phyloP scores from a whole-genome alignment of 1,139 yeast genomes.

The Sugiyamaella novakii region DNA sequence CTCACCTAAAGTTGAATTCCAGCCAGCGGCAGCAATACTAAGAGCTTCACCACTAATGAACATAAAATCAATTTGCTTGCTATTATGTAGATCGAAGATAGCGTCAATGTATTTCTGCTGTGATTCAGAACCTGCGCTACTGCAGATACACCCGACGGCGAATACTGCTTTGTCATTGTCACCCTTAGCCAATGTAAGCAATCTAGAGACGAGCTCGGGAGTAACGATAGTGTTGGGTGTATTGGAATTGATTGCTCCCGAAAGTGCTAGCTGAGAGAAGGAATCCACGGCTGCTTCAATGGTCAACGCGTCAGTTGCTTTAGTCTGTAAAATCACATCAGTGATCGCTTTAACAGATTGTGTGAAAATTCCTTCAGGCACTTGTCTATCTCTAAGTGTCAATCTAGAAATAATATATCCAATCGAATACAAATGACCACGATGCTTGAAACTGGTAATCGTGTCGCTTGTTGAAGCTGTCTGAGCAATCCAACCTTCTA shows the following conservation, averaged over 20 bases:
- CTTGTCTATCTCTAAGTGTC: conserved; percentile 21
- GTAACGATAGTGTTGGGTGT: conserved; percentile 18
- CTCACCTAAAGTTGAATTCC: conserved; percentile 63
- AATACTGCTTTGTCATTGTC: conserved; percentile 63
- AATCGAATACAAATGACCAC: conserved; percentile 44
- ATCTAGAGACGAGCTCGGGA: conserved; percentile 37
- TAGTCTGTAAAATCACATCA: conserved; percentile 20
- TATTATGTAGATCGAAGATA: conserved; percentile 60
- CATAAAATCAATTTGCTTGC: conserved; percentile 72
- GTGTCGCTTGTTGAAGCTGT: conserved; percentile 8
- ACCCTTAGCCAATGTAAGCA: conserved; percentile 51
- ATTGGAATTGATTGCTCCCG: conserved; percentile 45
- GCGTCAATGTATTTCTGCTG: conserved; percentile 38
- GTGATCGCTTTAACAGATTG: conserved; percentile 19
- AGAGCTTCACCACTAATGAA: conserved; percentile 88
- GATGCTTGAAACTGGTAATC: conserved; percentile 19
- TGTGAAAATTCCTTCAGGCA: conserved; percentile 26
- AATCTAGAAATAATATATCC: conserved; percentile 59
- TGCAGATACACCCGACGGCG: conserved; percentile 54
- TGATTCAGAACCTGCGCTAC: background rate
- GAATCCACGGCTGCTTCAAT: conserved; percentile 49
- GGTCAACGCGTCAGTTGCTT: conserved; percentile 15
- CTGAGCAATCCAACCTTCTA: conserved; percentile 16
- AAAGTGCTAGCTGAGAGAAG: conserved; percentile 59
- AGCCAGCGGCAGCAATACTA: conserved; percentile 70